These are phyloP conservation scores for Termitomyces eurrhizus DNA, from an alignment of 768 basidiomycete genomes.

Conservation along the genomic window DNA sequence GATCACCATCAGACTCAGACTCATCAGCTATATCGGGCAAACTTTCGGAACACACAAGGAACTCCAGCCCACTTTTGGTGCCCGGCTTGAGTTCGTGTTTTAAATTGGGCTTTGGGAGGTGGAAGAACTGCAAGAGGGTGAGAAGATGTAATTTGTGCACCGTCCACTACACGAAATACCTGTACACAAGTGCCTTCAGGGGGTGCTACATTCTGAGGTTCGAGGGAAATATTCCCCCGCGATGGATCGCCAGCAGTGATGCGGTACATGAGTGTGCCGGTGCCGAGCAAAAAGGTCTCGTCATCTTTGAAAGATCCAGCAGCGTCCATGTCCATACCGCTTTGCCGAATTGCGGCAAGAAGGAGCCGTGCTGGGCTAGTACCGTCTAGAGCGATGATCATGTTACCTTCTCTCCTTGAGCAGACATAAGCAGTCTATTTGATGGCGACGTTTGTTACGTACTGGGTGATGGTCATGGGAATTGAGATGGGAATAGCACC, in stretches of 20 bases:
- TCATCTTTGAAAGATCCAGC: slow-evolving; percentile 45
- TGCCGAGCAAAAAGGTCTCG: slow-evolving; percentile 53
- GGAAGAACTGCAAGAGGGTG: slow-evolving; percentile 34
- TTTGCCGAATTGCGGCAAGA: slow-evolving; percentile 44
- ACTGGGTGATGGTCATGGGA: slow-evolving; percentile 55
- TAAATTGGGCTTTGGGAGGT: slow-evolving; percentile 27
- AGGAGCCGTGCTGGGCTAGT: slow-evolving; percentile 61
- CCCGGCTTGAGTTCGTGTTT: not conserved
- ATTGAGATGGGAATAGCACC: slow-evolving; percentile 42
- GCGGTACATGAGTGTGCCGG: slow-evolving; percentile 40
- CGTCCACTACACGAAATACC: slow-evolving; percentile 14
- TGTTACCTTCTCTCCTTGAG: slow-evolving; percentile 69
- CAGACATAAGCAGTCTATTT: not conserved
- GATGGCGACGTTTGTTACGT: slow-evolving; percentile 7
- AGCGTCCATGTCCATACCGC: slow-evolving; percentile 26
- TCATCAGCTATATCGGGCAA: slow-evolving; percentile 4
- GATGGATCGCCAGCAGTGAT: slow-evolving; percentile 73
- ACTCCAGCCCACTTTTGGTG: slow-evolving; percentile 8
- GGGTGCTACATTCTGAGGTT: slow-evolving; percentile 44
- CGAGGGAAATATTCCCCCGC: slow-evolving; percentile 62
- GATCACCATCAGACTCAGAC: not conserved
- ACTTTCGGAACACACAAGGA: slow-evolving; percentile 19
- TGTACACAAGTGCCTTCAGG: slow-evolving; percentile 46
- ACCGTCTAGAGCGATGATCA: slow-evolving; percentile 54
- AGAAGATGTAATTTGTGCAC: not conserved